Base-by-base conservation (phyloP, 139 green algal species). In the Pseudopediastrum boryanum region DNA sequence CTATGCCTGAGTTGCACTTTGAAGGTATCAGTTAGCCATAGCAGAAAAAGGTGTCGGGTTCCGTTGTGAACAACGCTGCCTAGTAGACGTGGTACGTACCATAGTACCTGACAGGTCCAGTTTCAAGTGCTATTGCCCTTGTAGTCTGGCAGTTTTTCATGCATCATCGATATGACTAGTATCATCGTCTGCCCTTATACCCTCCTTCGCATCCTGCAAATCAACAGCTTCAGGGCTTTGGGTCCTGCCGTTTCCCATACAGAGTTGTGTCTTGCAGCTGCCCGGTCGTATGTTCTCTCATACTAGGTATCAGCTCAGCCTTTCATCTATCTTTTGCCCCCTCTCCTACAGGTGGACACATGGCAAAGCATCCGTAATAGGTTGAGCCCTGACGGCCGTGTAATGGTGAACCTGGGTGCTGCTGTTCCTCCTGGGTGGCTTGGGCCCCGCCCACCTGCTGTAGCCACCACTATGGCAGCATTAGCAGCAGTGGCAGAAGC, bases 381-480 rank as follows among this genome's bases (percentile, higher is more conserved):
- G 8, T 13, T 82, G n/a, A 38, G 25, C 6, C 46, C 65, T 3
- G 65, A 51, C 21, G 64, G 63, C 21, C 25, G 76, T 3, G 48
- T 82, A 1, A 77, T 82, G 44, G 33, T 31, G 6, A 82, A 82
- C 41, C 52, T 82, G 44, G 76, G 76, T 21, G 50, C 71, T 44
- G 54, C 65, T 65, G 69, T 65, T 21, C 10, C 27, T 27, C 36
- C 33, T 78, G 70, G 23, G 36, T 25, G 48, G 35, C 39, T 25
- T 42, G 27, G 46, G 29, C 23, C 4, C 13, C 23, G 33, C 12
- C 16, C 51, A 10, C 63, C 75, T 25, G 63, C 8, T 44, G 46
- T 36, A 25, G 19, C 43, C 7, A 48, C 36, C 4, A 77, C 76
- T 9, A 38, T 27, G 23, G 21, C 36, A 43, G 76, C 76, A 31